Evolutionary conservation across 495 filamentous ascomycete species (phyloP).

Genomic region (Neurospora tetraspora): DNA sequence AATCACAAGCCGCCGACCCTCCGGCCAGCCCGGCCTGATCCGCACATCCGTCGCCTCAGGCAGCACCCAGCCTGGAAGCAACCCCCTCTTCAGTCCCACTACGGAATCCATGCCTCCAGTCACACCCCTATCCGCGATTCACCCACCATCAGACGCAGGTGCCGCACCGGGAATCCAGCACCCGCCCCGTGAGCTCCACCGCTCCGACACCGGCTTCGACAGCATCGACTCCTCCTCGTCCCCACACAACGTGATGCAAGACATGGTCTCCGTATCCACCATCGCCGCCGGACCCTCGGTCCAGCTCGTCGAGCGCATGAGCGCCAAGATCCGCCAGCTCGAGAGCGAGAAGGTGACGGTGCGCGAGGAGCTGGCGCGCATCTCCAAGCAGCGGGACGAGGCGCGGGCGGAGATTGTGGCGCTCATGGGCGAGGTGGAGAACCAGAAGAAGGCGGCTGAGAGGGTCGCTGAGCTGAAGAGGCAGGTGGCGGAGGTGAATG

Average conservation of each 20-base stretch:
- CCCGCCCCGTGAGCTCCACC: conserved; percentile 33
- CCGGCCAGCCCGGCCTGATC: conserved; percentile 27
- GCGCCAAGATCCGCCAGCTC: conserved; percentile 76
- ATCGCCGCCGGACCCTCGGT: conserved; percentile 85
- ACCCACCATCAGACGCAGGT: conserved; percentile 5
- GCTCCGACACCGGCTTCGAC: conserved; percentile 45
- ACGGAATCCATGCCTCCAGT: conserved; percentile 15
- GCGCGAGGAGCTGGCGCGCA: conserved; percentile 72
- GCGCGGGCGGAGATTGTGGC: conserved; percentile 81
- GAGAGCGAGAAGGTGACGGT: conserved; percentile 82
- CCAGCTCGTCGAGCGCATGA: conserved; percentile 95
- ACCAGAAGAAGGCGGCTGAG: conserved; percentile 48
- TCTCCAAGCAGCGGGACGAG: conserved; percentile 78
- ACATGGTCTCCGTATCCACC: conserved; percentile 83
- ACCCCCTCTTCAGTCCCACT: conserved; percentile 22
- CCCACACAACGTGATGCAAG: conserved; percentile 67
- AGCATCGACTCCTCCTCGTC: conserved; percentile 48
- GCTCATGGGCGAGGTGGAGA: conserved; percentile 77
- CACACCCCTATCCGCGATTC: neutral
- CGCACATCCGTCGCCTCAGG: conserved; percentile 8
- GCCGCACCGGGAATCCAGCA: conserved; percentile 42
- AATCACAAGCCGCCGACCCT: conserved; percentile 24
- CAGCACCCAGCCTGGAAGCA: conserved; percentile 20
- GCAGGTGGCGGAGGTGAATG: conserved; percentile 51
- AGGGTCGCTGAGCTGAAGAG: conserved; percentile 55